phyloP scores from a whole-genome alignment of 2,329 filamentous ascomycete species.

The Scedosporium apiospermum region DNA sequence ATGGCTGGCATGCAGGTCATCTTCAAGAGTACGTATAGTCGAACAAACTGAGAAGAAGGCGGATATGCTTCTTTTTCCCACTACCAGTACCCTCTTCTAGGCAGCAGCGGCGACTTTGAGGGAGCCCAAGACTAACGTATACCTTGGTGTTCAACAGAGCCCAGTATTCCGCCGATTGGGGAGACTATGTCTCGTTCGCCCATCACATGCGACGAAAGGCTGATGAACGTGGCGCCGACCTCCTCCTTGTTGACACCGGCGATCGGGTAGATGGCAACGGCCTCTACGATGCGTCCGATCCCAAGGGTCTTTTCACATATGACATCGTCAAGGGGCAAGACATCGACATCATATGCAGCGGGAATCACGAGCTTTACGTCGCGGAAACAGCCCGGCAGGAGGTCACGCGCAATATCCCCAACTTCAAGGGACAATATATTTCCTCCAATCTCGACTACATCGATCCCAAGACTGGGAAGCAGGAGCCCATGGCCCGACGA shows the following conservation, averaged over 20 bases:
- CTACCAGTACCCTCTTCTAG: not conserved
- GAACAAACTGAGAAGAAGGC: not conserved
- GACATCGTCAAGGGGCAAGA: slow-evolving; percentile 76
- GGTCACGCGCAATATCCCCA: slow-evolving; percentile 69
- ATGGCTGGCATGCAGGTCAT: slow-evolving; percentile 93
- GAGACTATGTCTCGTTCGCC: slow-evolving; percentile 92
- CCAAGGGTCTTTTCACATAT: slow-evolving; percentile 82
- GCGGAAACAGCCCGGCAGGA: slow-evolving; percentile 68
- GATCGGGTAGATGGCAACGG: slow-evolving; percentile 92
- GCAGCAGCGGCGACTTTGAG: too few relatives aligned
- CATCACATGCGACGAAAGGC: slow-evolving; percentile 71
- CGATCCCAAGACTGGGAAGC: slow-evolving; percentile 59
- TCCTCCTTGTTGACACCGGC: slow-evolving; percentile 91
- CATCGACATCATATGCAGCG: slow-evolving; percentile 76
- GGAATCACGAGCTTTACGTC: slow-evolving; percentile 94
- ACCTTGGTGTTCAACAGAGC: slow-evolving; percentile 37
- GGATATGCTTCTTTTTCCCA: not conserved
- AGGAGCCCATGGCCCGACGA: slow-evolving; percentile 67
- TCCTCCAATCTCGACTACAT: slow-evolving; percentile 90
- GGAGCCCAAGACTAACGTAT: too few relatives aligned
- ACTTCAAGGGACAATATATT: slow-evolving; percentile 72
- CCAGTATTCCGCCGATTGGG: slow-evolving; percentile 94
- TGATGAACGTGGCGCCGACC: slow-evolving; percentile 68
- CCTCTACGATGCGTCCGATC: slow-evolving; percentile 79
- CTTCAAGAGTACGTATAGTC: slow-evolving; percentile 61